Percentiles rank a stretch among this genome's conserved stretches.
These are phyloP conservation scores for Eragrostis tef DNA, from an alignment of 202 grass and related monocot genomes.

Conservation along the genomic window DNA sequence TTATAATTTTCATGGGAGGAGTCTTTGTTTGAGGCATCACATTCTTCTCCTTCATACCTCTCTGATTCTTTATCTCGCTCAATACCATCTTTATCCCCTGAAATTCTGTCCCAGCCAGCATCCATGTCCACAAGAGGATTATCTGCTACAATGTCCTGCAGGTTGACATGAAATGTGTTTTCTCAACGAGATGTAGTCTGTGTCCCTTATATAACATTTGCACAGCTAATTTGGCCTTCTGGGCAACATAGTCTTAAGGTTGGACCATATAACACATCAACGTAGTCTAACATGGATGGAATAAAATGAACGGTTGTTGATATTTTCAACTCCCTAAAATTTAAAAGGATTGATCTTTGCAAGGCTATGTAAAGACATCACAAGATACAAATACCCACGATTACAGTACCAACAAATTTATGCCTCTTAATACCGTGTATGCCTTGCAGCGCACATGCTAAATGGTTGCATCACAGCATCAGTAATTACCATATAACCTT, in stretches of 20 bases:
- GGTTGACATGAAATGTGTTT: neutral
- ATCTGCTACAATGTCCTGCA: neutral
- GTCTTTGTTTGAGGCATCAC: neutral
- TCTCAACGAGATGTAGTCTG: neutral
- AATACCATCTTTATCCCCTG: neutral
- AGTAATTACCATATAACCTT: too few relatives aligned
- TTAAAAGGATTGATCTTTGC: too few relatives aligned
- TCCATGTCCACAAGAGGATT: neutral
- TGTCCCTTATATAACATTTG: neutral
- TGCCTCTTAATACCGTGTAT: too few relatives aligned
- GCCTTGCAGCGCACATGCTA: too few relatives aligned
- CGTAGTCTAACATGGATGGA: neutral
- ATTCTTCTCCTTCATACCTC: neutral
- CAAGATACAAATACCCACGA: too few relatives aligned
- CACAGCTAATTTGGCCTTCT: neutral
- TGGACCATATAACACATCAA: neutral
- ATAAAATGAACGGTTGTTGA: neutral
- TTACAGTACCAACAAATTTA: too few relatives aligned
- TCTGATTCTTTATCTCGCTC: neutral
- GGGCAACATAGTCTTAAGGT: neutral
- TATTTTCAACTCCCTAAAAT: too few relatives aligned
- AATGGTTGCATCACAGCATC: too few relatives aligned
- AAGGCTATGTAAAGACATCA: too few relatives aligned
- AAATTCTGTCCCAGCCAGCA: neutral
- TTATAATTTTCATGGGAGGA: constrained; percentile 6